Base-by-base conservation (phyloP, 2,329 filamentous ascomycete genomes). In the Penicillium occitanis region DNA sequence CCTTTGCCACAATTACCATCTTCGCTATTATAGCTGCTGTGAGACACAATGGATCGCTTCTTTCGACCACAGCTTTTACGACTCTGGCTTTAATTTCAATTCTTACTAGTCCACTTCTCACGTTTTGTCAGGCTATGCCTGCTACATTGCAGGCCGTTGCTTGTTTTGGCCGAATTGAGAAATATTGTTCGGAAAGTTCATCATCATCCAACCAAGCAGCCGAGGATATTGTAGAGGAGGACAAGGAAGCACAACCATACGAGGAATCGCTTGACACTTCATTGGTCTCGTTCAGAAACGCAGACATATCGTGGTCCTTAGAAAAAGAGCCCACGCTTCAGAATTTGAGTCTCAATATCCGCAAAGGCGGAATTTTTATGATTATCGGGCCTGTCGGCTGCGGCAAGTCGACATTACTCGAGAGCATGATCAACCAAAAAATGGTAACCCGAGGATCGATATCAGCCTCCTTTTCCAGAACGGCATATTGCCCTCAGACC, bases 301-400 rank as follows among this genome's bases (percentile, higher is more conserved):
- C 46, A n/a, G 13, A 35, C 2, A 42, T 63, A 48, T 63, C 46
- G 19, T 63, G 46, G 61, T 42, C 61, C 17, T 5, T 17, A 19
- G 19, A 40, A 42, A 14, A n/a, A 19, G 61, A 55, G 2, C 30
- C 50, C 17, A 44, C 11, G 14, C 19, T 63, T 19, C 44, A 19
- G 7, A 35, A 63, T 5, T 14, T 63, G 33, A 40, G n/a, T 37
- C 17, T 63, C 33, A 7, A 13, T 25, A 22, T 63, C 10, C 30
- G 46, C 10, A 35, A 5, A 5, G 33, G 40, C 1, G 17, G 61
- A 42, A 63, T 84, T 58, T 81, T 40, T 10, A 58, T 58, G 55
- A 28, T 58, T 19, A 75, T 84, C 66, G 83, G 83, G 17, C 82
- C 83, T 13, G 81, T 84, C 30, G 83, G 82, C 5, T 84, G 79